Evolutionary conservation across 2,329 filamentous ascomycete species (phyloP), one percentile per base, ranked within the genome.

Genomic region (Helminthosporium solani): DNA sequence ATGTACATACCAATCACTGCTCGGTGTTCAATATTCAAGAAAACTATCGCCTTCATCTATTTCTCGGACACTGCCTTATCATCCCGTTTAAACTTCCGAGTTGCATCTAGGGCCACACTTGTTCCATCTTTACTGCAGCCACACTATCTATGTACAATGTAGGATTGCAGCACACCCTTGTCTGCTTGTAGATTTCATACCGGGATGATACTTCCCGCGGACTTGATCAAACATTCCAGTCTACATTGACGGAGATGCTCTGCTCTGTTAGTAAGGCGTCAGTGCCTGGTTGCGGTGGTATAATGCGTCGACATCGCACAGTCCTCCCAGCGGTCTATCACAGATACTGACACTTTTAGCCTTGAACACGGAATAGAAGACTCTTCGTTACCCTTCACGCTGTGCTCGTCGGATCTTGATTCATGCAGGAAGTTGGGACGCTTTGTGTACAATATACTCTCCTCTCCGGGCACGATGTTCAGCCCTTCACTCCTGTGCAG

Each of bases 401-500:
- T n/a, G n/a, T n/a, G n/a, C n/a, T n/a, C 25, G 25, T 31, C 14
- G 28, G 28, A 14, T 8, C 5, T 25, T 25, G 23, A 25, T 25
- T 25, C 23, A 9, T 25, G 6, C 5, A 25, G 23, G 23, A 25
- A 25, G 9, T n/a, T 9, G 23, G 23, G 23, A 5, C 9, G 5
- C 23, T 25, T 9, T 6, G 9, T 25, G 9, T 9, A 25, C 23
- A 25, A 25, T 9, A 25, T 9, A 25, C 6, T 5, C 9, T 25
- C 9, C 9, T 9, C 9, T 25, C 9, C 5, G 23, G 6, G 5
- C 37, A 35, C 12, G 4, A 62, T 62, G 59, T 52, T 45, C 30
- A 44, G 50, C 34, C 20, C 59, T 18, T 42, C 58, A 4, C 40
- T 51, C 11, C 57, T 64, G 40, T 64, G 61, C 60, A 38, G 46